These are phyloP conservation scores for Candida koratica DNA, from an alignment of 805 yeast genomes.

Conservation along the genomic window DNA sequence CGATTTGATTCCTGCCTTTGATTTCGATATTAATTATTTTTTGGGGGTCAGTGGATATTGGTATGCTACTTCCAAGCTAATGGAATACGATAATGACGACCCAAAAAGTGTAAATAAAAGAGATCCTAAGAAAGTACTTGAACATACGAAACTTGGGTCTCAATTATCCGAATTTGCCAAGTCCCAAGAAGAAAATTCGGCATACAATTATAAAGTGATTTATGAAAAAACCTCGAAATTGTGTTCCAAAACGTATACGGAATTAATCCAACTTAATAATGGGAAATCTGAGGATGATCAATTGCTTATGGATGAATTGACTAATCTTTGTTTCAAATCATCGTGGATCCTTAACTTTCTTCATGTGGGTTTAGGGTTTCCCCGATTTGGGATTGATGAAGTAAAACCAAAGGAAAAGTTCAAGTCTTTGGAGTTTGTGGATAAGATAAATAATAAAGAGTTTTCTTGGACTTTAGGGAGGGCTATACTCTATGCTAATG, in stretches of 20 bases:
- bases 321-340: slow-evolving; percentile 58
- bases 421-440: slow-evolving; percentile 42
- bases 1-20: slow-evolving; percentile 53
- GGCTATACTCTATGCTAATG: slow-evolving; percentile 59
- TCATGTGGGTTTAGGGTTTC: slow-evolving; percentile 60
- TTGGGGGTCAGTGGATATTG: slow-evolving; percentile 67
- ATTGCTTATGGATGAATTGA: slow-evolving; percentile 41
- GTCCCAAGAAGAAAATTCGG: slow-evolving; percentile 14
- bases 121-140: slow-evolving; percentile 3
- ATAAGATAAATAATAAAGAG: slow-evolving; percentile 38
- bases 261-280: slow-evolving; percentile 32
- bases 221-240: slow-evolving; percentile 43
- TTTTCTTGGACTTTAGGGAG: slow-evolving; percentile 58
- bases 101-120: neutral
- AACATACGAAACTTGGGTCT: neutral
- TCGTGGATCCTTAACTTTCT: slow-evolving; percentile 55
- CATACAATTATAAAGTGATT: slow-evolving; percentile 44
- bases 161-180: neutral
- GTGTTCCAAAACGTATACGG: slow-evolving; percentile 43
- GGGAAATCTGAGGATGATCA: slow-evolving; percentile 23
- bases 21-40: slow-evolving; percentile 53
- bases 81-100: slow-evolving; percentile 31
- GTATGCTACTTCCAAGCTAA: slow-evolving; percentile 52
- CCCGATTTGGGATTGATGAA: slow-evolving; percentile 45
- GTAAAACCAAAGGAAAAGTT: slow-evolving; percentile 18